phyloP scores from a whole-genome alignment of 805 yeast species.

The Teunomyces stri region DNA sequence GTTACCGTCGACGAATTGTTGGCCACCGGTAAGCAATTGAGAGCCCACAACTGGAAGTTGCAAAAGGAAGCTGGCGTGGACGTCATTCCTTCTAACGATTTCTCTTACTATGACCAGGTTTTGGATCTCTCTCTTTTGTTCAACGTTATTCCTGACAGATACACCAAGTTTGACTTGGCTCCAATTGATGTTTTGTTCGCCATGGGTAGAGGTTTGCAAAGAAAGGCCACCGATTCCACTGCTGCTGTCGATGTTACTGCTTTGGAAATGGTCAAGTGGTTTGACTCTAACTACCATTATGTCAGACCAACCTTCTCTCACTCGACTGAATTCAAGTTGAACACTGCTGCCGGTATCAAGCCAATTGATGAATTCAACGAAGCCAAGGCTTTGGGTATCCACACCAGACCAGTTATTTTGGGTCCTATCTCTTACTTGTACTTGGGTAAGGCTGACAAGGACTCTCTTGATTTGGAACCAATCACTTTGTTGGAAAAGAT shows the following conservation, averaged over 20 bases:
- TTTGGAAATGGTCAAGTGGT: slow-evolving; percentile 99
- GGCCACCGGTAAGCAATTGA: slow-evolving; percentile 91
- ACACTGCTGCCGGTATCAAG: slow-evolving; percentile 68
- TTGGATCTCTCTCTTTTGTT: slow-evolving; percentile 87
- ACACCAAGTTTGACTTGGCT: slow-evolving; percentile 85
- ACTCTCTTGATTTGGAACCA: slow-evolving; percentile 92
- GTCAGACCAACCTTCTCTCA: slow-evolving; percentile 98
- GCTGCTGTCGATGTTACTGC: slow-evolving; percentile 98
- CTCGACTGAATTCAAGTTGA: slow-evolving; percentile 92
- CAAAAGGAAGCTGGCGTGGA: slow-evolving; percentile 98
- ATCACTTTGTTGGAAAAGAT: slow-evolving; percentile 83
- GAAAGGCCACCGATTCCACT: slow-evolving; percentile 82
- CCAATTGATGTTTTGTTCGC: slow-evolving; percentile 93
- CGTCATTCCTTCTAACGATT: slow-evolving; percentile 94
- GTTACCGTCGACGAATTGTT: slow-evolving; percentile 80
- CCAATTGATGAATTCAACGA: slow-evolving; percentile 97
- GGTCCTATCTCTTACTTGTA: slow-evolving; percentile 95
- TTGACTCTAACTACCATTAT: slow-evolving; percentile 99
- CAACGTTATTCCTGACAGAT: slow-evolving; percentile 96
- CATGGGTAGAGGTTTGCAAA: slow-evolving; percentile 99
- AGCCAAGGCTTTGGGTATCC: slow-evolving; percentile 94
- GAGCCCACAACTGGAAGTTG: slow-evolving; percentile 96
- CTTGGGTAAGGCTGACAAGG: slow-evolving; percentile 98
- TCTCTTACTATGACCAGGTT: slow-evolving; percentile 97
- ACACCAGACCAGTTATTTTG: slow-evolving; percentile 94